A percentile compares a stretch with the other conserved stretches of the same genome.
Conservation (phyloP, 1,284 basidiomycete species). For the Fomitopsis betulina region DNA sequence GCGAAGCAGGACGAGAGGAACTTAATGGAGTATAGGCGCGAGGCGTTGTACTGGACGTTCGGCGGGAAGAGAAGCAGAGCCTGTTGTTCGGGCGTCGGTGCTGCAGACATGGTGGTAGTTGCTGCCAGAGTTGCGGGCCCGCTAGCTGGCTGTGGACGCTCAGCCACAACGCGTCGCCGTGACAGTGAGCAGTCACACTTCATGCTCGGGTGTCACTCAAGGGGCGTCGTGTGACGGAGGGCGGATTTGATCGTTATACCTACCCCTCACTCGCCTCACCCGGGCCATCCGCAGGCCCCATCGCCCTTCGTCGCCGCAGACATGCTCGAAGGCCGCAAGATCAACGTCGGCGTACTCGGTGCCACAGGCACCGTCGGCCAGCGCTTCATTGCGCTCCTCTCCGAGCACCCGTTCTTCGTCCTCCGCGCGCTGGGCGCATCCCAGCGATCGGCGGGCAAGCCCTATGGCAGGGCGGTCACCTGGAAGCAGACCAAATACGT, state of each 20-base stretch:
- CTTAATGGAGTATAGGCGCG: conserved; percentile 56
- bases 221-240: not conserved
- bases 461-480: conserved; percentile 72
- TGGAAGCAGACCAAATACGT: conserved; percentile 92
- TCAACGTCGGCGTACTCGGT: conserved; percentile 91
- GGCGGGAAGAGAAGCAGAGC: conserved; percentile 66
- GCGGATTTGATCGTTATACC: not conserved
- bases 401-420: conserved; percentile 88
- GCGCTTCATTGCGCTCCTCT: conserved; percentile 89
- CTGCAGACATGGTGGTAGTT: conserved; percentile 22
- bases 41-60: conserved; percentile 68
- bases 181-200: not conserved
- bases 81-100: conserved; percentile 37
- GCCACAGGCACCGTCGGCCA: conserved; percentile 97
- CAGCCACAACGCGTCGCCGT: not conserved
- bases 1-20: conserved; percentile 80
- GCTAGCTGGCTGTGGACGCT: no score
- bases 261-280: conserved; percentile 7
- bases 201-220: conserved; percentile 1
- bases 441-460: conserved; percentile 82
- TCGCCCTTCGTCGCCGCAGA: not conserved
- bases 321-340: conserved; percentile 27
- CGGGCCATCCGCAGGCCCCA: not conserved
- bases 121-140: conserved; percentile 3
- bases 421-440: conserved; percentile 90